These are phyloP conservation scores for Chenopodium berlandieri DNA, from an alignment of 148 eudicot genomes.

Conservation along the genomic window DNA sequence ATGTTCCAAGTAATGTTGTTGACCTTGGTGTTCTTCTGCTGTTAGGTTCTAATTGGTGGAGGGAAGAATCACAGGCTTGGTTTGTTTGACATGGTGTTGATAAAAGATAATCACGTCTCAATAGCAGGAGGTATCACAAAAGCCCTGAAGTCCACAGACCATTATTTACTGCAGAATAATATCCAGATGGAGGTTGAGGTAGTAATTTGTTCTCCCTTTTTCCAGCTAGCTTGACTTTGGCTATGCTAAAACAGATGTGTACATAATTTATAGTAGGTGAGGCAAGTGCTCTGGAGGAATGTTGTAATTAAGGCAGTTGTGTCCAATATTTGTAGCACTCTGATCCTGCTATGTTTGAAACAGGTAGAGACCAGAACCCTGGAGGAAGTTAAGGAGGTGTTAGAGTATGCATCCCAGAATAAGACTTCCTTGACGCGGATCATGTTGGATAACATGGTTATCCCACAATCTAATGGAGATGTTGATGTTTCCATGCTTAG, in stretches of 20 bases:
- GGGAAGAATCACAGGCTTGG: slow-evolving; percentile 94
- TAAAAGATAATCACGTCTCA: slow-evolving; percentile 96
- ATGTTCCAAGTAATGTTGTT: slow-evolving; percentile 3
- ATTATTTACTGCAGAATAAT: slow-evolving; percentile 65
- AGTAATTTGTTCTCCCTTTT: not conserved
- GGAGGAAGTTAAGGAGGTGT: slow-evolving; percentile 79
- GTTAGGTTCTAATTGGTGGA: slow-evolving; percentile 89
- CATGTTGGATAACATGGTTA: slow-evolving; percentile 97
- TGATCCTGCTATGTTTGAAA: not conserved
- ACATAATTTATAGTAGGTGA: not conserved
- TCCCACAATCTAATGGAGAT: slow-evolving; percentile 66
- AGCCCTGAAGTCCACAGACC: slow-evolving; percentile 74
- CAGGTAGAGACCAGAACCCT: slow-evolving; percentile 94
- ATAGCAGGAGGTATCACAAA: slow-evolving; percentile 82
- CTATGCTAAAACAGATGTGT: not conserved
- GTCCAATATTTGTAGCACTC: not conserved
- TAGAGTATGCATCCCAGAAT: slow-evolving; percentile 64
- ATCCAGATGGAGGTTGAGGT: slow-evolving; percentile 94
- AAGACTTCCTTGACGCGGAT: slow-evolving; percentile 72
- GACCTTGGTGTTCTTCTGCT: slow-evolving; percentile 18
- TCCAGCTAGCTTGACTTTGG: not conserved
- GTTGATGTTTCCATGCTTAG: slow-evolving; percentile 88
- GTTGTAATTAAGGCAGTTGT: not conserved
- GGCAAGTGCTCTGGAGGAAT: not conserved
- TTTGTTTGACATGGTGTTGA: slow-evolving; percentile 93